These are phyloP conservation scores for Pythium utonaiense DNA, from an alignment of 352 stramenopile genomes.

Conservation along the genomic window DNA sequence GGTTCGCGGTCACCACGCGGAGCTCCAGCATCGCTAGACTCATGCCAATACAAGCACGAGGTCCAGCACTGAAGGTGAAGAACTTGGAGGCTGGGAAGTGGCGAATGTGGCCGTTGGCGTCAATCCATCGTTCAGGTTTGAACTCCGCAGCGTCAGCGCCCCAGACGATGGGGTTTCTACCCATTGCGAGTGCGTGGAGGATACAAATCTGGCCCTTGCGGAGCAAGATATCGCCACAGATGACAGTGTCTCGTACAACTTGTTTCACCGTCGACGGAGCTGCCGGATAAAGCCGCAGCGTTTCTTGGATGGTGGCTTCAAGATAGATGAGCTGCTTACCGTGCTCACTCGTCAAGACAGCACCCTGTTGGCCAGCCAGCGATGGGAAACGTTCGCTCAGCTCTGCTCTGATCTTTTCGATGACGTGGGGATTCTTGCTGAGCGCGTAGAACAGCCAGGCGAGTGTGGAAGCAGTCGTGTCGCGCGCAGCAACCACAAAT, in stretches of 20 bases:
- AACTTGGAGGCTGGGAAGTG: constrained; percentile 23
- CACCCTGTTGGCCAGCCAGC: constrained; percentile 23
- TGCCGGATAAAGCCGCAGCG: constrained; percentile 58
- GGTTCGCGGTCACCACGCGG: constrained; percentile 22
- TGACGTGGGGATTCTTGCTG: constrained; percentile 50
- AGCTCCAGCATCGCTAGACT: constrained; percentile 36
- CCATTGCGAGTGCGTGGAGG: constrained; percentile 33
- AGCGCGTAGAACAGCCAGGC: constrained; percentile 74
- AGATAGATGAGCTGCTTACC: constrained; percentile 52
- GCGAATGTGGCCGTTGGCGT: constrained; percentile 9
- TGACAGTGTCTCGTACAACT: constrained; percentile 43
- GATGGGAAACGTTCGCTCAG: constrained; percentile 21
- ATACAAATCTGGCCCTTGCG: constrained; percentile 21
- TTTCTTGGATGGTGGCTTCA: constrained; percentile 57
- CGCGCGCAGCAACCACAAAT: constrained; percentile 68
- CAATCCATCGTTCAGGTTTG: constrained; percentile 60
- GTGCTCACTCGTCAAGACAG: constrained; percentile 40
- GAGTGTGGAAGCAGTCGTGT: constrained; percentile 70
- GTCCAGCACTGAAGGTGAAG: constrained; percentile 31
- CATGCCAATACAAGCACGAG: constrained; percentile 35
- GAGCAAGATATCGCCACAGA: constrained; percentile 30
- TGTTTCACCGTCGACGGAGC: constrained; percentile 57
- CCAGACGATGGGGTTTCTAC: constrained; percentile 33
- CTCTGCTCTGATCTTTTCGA: constrained; percentile 43
- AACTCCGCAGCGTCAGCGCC: constrained; percentile 52